These are phyloP conservation scores for Brettanomyces bruxellensis DNA, from an alignment of 805 yeast genomes.

Conservation along the genomic window DNA sequence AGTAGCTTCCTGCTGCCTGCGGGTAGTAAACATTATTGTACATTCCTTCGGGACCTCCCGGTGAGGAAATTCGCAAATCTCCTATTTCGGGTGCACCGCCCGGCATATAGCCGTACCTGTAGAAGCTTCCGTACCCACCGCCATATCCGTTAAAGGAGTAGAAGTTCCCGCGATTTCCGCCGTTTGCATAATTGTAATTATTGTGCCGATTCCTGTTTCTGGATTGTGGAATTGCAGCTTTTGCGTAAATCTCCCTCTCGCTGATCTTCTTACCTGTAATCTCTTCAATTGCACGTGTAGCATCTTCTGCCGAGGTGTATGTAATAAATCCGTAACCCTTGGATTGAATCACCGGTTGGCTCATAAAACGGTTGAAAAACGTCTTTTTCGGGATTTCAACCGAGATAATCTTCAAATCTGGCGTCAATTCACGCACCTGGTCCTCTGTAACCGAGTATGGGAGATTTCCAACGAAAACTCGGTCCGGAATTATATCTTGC, in stretches of 20 bases:
- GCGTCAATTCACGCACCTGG: conserved; percentile 32
- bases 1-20: not conserved
- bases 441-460: conserved; percentile 35
- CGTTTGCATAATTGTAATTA: conserved; percentile 4
- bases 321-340: conserved; percentile 42
- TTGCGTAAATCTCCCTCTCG: conserved; percentile 37
- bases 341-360: conserved; percentile 16
- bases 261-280: conserved; percentile 22
- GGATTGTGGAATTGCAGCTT: conserved; percentile 39
- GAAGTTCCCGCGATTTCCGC: conserved; percentile 4
- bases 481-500: conserved; percentile 30
- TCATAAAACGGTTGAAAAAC: conserved; percentile 15
- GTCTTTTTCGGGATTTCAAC: conserved; percentile 25
- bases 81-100: not conserved
- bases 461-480: conserved; percentile 37
- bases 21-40: too few species aligned
- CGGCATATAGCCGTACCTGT: not conserved
- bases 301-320: conserved; percentile 51
- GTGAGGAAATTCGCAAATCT: too few species aligned
- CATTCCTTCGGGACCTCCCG: too few species aligned
- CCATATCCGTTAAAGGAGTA: conserved; percentile 1
- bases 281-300: conserved; percentile 48
- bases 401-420: conserved; percentile 24
- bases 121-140: not conserved
- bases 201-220: conserved; percentile 4